Evolutionary conservation across 2,329 filamentous ascomycete species (phyloP), one percentile per base, ranked within the genome.

Genomic region (Paraphoma chrysanthemicola): DNA sequence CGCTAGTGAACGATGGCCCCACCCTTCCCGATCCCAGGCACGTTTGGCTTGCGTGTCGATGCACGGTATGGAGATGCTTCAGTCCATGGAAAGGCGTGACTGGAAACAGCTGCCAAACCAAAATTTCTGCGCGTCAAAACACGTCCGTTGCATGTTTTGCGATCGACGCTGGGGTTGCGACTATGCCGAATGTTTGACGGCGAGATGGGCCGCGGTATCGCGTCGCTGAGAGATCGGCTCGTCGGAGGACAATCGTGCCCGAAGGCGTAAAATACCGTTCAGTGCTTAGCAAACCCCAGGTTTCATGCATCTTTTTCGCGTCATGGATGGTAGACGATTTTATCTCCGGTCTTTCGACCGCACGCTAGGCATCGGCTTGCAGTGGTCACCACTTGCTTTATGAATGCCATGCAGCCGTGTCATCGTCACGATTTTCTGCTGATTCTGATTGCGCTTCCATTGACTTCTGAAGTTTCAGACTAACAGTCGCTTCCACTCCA

Each of bases 231-330:
- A 11, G 39, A 14, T 68, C 66, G 66, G 66, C 12, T 48, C 44
- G 43, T 68, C 66, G 66, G 66, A 28, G 47, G n/a, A 48, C 29
- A 57, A 53, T 44, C 55, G 17, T 45, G 28, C 2, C 66, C 62
- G 61, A 67, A 50, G 60, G 60, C 57, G 56, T 55, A 62, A 56
- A 67, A 56, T 23, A 53, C 60, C 62, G 59, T 63, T 58, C 62
- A 60, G 64, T 62, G 63, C 63, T 63, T 66, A 68, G 67, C 63
- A 67, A 67, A 68, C 63, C 69, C 68, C 60, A 62, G 59, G 23
- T 23, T 23, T 63, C 63, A 48, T 65, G 63, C 57, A 62, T 54
- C 56, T 41, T 41, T 43, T 44, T 59, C 43, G 54, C 41, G 48
- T 46, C 39, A 33, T 51, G 36, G 46, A 53, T 67, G 48, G 69